These are phyloP conservation scores for Colletotrichum ledebouriae DNA, from an alignment of 2,329 filamentous ascomycete genomes.

Conservation along the genomic window DNA sequence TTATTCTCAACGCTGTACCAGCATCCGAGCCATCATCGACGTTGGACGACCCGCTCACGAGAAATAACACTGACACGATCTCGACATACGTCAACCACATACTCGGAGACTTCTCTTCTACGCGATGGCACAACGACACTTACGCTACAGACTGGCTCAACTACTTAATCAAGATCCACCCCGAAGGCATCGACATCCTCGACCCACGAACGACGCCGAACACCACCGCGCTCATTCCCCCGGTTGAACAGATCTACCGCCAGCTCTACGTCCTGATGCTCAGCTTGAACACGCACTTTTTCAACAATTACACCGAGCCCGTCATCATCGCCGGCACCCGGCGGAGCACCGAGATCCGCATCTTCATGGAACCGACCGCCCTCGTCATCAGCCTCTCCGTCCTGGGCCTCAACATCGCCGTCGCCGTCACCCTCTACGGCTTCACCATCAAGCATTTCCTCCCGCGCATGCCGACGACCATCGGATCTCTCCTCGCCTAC, in stretches of 20 bases:
- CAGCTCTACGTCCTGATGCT: constrained; percentile 51
- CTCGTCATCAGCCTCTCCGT: constrained; percentile 61
- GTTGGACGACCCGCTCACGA: constrained; percentile 42
- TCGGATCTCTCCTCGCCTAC: constrained; percentile 62
- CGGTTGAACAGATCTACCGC: constrained; percentile 46
- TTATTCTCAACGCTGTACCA: constrained; percentile 44
- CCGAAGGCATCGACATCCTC: constrained; percentile 50
- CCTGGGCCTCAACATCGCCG: constrained; percentile 57
- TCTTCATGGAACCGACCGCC: constrained; percentile 63
- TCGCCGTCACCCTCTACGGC: constrained; percentile 59
- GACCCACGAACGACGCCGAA: constrained; percentile 48
- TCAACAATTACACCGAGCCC: constrained; percentile 45
- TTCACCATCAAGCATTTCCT: constrained; percentile 58
- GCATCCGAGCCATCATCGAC: constrained; percentile 35
- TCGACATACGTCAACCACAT: constrained; percentile 27
- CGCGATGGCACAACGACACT: constrained; percentile 60
- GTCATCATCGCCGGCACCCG: constrained; percentile 39
- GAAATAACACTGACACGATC: constrained; percentile 40
- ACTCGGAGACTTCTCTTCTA: constrained; percentile 11
- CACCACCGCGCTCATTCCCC: constrained; percentile 33
- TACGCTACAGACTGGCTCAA: constrained; percentile 60
- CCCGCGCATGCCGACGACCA: constrained; percentile 63
- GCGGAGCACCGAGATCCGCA: constrained; percentile 51
- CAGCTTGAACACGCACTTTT: constrained; percentile 56
- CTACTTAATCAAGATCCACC: constrained; percentile 55